These are phyloP conservation scores for Cornus florida DNA, from an alignment of 148 eudicot genomes.

Conservation along the genomic window DNA sequence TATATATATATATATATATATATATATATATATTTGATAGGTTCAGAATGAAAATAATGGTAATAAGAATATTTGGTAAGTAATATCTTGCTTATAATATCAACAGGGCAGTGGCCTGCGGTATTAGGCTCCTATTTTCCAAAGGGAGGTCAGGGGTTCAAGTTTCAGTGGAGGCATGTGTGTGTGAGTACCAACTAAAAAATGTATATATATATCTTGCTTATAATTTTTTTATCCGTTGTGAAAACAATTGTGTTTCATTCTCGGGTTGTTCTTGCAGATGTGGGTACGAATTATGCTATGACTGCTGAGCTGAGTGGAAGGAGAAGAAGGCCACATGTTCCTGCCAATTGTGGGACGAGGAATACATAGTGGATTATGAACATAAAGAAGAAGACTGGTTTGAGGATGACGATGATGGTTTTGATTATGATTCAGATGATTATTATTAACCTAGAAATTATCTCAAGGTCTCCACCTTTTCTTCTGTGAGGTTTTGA, in stretches of 20 bases:
- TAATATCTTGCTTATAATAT: too few relatives aligned
- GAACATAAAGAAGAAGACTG: conserved; percentile 16
- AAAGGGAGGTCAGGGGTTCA: too few relatives aligned
- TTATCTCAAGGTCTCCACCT: neutral
- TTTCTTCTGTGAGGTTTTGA: neutral
- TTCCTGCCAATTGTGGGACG: conserved; percentile 57
- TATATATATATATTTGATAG: too few relatives aligned
- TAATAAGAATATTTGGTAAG: too few relatives aligned
- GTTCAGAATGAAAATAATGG: too few relatives aligned
- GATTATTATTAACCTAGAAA: conserved; percentile 1
- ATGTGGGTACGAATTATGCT: conserved; percentile 59
- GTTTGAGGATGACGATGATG: conserved; percentile 17
- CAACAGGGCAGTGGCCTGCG: too few relatives aligned
- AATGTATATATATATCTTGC: too few relatives aligned
- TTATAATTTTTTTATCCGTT: too few relatives aligned
- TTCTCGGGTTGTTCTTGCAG: conserved; percentile 19
- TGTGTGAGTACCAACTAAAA: too few relatives aligned
- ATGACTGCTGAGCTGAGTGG: conserved; percentile 62
- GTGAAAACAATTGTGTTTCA: neutral
- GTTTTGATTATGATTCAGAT: conserved; percentile 22
- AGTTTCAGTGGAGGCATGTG: too few relatives aligned
- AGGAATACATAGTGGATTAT: conserved; percentile 24
- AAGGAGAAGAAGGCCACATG: conserved; percentile 51
- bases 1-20: too few relatives aligned
- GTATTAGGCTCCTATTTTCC: too few relatives aligned